Conservation (phyloP, 1,139 yeast genomes). For the Yamadazyma buinensis region DNA sequence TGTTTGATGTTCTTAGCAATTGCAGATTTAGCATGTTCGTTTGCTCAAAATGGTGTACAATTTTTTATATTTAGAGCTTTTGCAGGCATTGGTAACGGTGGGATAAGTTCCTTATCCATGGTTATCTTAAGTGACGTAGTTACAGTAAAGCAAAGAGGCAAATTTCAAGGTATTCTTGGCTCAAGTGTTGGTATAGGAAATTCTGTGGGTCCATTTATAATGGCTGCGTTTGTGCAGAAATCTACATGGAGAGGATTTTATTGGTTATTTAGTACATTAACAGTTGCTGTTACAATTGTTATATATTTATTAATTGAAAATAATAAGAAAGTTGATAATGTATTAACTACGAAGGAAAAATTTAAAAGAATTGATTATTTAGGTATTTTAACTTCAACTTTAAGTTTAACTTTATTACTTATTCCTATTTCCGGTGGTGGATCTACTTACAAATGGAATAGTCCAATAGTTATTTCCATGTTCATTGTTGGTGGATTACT, state of each 20-base stretch:
- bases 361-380: slow-evolving; percentile 43
- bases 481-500: slow-evolving; percentile 43
- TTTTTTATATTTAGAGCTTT: slow-evolving; percentile 40
- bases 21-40: slow-evolving; percentile 41
- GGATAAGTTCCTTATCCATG: slow-evolving; percentile 39
- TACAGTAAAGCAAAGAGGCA: slow-evolving; percentile 40
- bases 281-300: slow-evolving; percentile 20
- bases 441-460: slow-evolving; percentile 48
- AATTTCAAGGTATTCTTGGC: slow-evolving; percentile 47
- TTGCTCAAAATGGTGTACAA: slow-evolving; percentile 36
- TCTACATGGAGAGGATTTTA: slow-evolving; percentile 48
- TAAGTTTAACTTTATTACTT: slow-evolving; percentile 40
- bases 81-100: slow-evolving; percentile 44
- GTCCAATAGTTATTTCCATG: slow-evolving; percentile 44
- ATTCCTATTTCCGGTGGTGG: slow-evolving; percentile 58
- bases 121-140: slow-evolving; percentile 42
- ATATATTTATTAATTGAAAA: slow-evolving; percentile 23
- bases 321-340: slow-evolving; percentile 17
- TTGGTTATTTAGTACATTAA: slow-evolving; percentile 39
- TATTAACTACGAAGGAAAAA: slow-evolving; percentile 26
- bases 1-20: slow-evolving; percentile 29
- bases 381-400: slow-evolving; percentile 46
- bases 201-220: slow-evolving; percentile 52
- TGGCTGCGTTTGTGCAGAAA: slow-evolving; percentile 42
- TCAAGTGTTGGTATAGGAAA: slow-evolving; percentile 47